Conservation (phyloP, 805 yeast species). For the Isabelozyma heimii region DNA sequence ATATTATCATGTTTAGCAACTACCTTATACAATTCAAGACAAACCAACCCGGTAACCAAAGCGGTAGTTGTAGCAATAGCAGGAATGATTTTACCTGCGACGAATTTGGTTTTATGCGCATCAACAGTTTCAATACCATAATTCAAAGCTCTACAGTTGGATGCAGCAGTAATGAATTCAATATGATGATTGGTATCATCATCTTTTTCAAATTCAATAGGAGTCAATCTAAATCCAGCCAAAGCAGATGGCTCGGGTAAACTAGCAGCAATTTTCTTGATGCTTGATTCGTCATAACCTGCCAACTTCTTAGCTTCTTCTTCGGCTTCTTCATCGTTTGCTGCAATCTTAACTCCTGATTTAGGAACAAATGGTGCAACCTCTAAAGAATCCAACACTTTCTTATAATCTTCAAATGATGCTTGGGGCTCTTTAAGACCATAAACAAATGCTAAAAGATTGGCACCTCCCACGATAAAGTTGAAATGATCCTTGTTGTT, state of each 20-base stretch:
- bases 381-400: conserved; percentile 48
- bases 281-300: conserved; percentile 57
- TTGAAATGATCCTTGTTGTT: conserved; percentile 74
- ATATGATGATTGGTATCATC: conserved; percentile 96
- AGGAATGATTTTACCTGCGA: conserved; percentile 98
- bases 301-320: conserved; percentile 55
- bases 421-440: conserved; percentile 79
- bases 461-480: conserved; percentile 86
- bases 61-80: conserved; percentile 99
- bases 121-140: conserved; percentile 89
- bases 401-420: conserved; percentile 50
- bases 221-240: conserved; percentile 81
- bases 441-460: conserved; percentile 83
- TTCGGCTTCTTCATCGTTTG: conserved; percentile 83
- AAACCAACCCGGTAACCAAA: conserved; percentile 90
- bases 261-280: conserved; percentile 66
- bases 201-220: conserved; percentile 97
- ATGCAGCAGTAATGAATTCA: conserved; percentile 92
- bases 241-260: conserved; percentile 86
- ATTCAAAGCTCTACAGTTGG: conserved; percentile 92
- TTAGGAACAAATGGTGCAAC: conserved; percentile 66
- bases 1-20: conserved; percentile 70
- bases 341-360: conserved; percentile 76
- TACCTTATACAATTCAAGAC: conserved; percentile 88
- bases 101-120: conserved; percentile 85